A percentile compares a stretch with the other conserved stretches of the same genome.
phyloP scores from a whole-genome alignment of 495 filamentous ascomycete species.

The Neurospora sp. region DNA sequence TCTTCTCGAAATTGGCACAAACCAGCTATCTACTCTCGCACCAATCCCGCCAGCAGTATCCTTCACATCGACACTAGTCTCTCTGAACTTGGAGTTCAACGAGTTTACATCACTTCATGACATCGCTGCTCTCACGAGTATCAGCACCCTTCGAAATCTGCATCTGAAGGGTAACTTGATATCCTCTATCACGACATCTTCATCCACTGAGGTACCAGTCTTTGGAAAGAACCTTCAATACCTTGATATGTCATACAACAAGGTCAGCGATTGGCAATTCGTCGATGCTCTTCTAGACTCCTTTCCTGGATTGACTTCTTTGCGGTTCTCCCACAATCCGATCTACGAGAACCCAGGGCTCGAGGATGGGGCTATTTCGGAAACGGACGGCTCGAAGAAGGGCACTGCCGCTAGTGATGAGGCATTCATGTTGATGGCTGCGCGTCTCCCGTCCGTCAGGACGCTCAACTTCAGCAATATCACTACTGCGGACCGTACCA shows the following conservation, averaged over 20 bases:
- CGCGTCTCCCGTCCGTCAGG: conserved; percentile 57
- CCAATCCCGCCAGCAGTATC: conserved; percentile 36
- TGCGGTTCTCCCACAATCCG: conserved; percentile 78
- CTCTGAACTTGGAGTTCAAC: conserved; percentile 68
- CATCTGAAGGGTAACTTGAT: conserved; percentile 51
- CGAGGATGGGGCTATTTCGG: conserved; percentile 6
- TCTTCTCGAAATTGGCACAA: conserved; percentile 41
- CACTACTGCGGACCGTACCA: conserved; percentile 58
- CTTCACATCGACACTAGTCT: conserved; percentile 35
- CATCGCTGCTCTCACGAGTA: conserved; percentile 43
- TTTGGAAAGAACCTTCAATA: conserved; percentile 42
- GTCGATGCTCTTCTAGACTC: conserved; percentile 52
- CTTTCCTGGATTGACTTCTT: conserved; percentile 60
- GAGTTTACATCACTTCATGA: conserved; percentile 50
- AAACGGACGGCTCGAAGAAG: conserved; percentile 22
- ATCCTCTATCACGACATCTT: conserved; percentile 14
- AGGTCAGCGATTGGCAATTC: conserved; percentile 57
- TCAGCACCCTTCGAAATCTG: conserved; percentile 53
- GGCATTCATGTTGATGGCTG: conserved; percentile 78
- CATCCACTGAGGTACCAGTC: conserved; percentile 11
- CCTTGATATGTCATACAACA: conserved; percentile 75
- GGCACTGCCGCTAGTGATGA: conserved; percentile 34
- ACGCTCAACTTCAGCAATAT: conserved; percentile 73
- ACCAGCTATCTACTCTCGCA: conserved; percentile 36
- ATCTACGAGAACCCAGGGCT: conserved; percentile 53